Conservation (phyloP, 495 filamentous ascomycete species). For the Melanomma pulvis-pyrius region DNA sequence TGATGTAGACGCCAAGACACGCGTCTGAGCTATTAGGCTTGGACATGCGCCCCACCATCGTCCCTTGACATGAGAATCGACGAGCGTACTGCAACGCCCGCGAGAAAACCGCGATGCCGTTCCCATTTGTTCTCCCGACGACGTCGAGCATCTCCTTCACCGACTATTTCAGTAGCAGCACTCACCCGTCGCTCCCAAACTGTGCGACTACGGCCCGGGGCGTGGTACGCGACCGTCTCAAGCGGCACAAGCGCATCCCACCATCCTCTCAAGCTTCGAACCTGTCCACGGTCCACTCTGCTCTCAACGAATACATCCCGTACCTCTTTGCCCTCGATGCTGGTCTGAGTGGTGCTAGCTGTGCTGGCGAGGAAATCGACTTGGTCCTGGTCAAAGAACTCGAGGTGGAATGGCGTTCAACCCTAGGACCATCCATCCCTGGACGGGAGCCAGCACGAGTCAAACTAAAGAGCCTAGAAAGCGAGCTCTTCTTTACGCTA, state of each 20-base stretch:
- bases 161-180: slow-evolving; percentile 61
- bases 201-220: slow-evolving; percentile 76
- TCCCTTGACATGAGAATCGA: neutral
- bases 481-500: slow-evolving; percentile 78
- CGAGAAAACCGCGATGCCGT: slow-evolving; percentile 65
- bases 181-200: slow-evolving; percentile 82
- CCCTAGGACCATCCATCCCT: slow-evolving; percentile 61
- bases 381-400: slow-evolving; percentile 62
- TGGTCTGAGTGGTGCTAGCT: slow-evolving; percentile 57
- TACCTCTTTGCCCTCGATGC: slow-evolving; percentile 75
- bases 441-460: slow-evolving; percentile 64
- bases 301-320: slow-evolving; percentile 74
- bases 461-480: slow-evolving; percentile 73
- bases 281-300: slow-evolving; percentile 66
- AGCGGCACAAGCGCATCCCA: slow-evolving; percentile 78
- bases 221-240: slow-evolving; percentile 74
- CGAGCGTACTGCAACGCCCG: neutral
- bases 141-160: slow-evolving; percentile 82
- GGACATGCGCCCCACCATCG: neutral
- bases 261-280: slow-evolving; percentile 65
- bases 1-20: neutral
- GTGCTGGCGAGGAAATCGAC: slow-evolving; percentile 64
- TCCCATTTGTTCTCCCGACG: slow-evolving; percentile 78
- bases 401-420: slow-evolving; percentile 80
- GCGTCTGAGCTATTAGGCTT: neutral